Conservation (phyloP, 1,284 basidiomycete species). For the Taiwanofungus camphoratus region DNA sequence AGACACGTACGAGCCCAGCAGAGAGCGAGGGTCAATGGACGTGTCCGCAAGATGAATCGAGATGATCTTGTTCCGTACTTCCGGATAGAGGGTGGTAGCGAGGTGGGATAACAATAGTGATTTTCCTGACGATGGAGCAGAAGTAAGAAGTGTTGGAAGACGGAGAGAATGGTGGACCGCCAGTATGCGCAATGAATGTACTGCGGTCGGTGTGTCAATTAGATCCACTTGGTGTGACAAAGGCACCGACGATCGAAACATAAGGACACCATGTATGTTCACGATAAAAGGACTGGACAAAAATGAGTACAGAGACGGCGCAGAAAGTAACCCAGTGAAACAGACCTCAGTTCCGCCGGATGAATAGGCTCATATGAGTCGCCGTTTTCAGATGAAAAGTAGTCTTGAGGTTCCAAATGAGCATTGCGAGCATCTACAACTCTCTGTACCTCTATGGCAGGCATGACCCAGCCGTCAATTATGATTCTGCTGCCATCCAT, state of each 20-base stretch:
- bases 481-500: slow-evolving; percentile 36
- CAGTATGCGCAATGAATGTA: slow-evolving; percentile 55
- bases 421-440: slow-evolving; percentile 48
- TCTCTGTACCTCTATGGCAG: slow-evolving; percentile 60
- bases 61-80: slow-evolving; percentile 57
- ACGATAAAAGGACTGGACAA: slow-evolving; percentile 43
- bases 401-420: slow-evolving; percentile 41
- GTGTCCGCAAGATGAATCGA: slow-evolving; percentile 91
- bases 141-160: slow-evolving; percentile 81
- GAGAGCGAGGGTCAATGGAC: slow-evolving; percentile 89
- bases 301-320: slow-evolving; percentile 17
- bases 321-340: slow-evolving; percentile 14
- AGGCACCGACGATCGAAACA: slow-evolving; percentile 37
- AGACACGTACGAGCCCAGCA: slow-evolving; percentile 92
- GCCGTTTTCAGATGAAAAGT: slow-evolving; percentile 37
- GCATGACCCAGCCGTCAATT: slow-evolving; percentile 78
- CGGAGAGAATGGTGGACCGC: slow-evolving; percentile 64
- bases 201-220: slow-evolving; percentile 64
- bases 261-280: slow-evolving; percentile 62
- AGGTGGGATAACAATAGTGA: slow-evolving; percentile 79
- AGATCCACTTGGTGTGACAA: slow-evolving; percentile 34
- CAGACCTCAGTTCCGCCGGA: slow-evolving; percentile 49
- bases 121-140: slow-evolving; percentile 89
- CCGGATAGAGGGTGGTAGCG: slow-evolving; percentile 56
- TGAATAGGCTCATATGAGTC: slow-evolving; percentile 33